These are phyloP conservation scores for Fomitopsis serialis DNA, from an alignment of 768 basidiomycete genomes.

Conservation along the genomic window DNA sequence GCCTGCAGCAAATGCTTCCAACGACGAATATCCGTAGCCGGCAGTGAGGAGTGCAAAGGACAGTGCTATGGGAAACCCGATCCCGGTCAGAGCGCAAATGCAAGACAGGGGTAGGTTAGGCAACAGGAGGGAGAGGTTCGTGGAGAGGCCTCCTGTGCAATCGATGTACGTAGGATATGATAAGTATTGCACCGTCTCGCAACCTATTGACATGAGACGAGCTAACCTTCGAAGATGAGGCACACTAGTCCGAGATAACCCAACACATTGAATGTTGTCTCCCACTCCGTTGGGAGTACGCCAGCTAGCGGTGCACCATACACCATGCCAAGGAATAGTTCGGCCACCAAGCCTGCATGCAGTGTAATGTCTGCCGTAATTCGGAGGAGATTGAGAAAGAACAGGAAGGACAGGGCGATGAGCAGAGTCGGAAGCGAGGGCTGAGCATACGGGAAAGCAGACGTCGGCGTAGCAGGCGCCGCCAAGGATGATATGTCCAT, in stretches of 20 bases:
- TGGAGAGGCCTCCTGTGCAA: slow-evolving; percentile 57
- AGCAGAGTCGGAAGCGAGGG: slow-evolving; percentile 30
- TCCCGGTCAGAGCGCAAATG: slow-evolving; percentile 45
- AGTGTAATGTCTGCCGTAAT: slow-evolving; percentile 33
- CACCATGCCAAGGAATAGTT: slow-evolving; percentile 49
- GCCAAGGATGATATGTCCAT: not conserved
- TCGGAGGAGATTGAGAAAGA: slow-evolving; percentile 45
- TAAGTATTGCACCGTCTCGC: not conserved
- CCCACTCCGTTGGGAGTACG: slow-evolving; percentile 36
- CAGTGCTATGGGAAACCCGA: slow-evolving; percentile 44
- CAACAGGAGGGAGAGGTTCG: slow-evolving; percentile 40
- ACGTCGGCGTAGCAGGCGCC: not conserved
- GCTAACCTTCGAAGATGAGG: slow-evolving; percentile 20
- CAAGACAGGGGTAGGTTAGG: slow-evolving; percentile 43
- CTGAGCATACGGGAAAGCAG: slow-evolving; percentile 12
- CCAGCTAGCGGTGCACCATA: slow-evolving; percentile 46
- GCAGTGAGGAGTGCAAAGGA: slow-evolving; percentile 40
- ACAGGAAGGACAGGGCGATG: slow-evolving; percentile 47
- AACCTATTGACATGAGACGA: not conserved
- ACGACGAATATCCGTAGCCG: slow-evolving; percentile 33
- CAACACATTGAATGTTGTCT: slow-evolving; percentile 39
- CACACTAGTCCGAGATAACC: slow-evolving; percentile 37
- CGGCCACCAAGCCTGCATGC: slow-evolving; percentile 45
- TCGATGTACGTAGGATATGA: slow-evolving; percentile 31
- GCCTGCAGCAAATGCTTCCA: slow-evolving; percentile 57